Percentiles rank a stretch among this genome's conserved stretches.
Evolutionary conservation across 148 eudicot genomes (phyloP).

Genomic region (Vaccinium macrocarpon): DNA sequence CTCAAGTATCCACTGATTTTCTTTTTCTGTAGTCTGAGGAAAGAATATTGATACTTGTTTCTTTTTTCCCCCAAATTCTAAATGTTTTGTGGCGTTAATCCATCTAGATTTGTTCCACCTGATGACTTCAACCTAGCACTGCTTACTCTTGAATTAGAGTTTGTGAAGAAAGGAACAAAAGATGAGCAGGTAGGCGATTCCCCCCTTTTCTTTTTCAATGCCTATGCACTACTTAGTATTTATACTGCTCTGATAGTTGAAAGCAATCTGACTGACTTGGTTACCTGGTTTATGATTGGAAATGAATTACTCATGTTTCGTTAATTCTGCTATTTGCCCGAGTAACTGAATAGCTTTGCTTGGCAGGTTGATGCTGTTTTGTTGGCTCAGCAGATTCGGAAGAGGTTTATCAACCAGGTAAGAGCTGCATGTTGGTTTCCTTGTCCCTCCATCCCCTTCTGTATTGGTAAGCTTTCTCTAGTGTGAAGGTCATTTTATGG

Average conservation of each 20-base stretch:
- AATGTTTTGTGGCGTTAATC: background rate
- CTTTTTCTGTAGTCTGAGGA: background rate
- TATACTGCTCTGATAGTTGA: background rate
- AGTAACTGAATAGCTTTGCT: conserved; percentile 21
- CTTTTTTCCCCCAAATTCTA: conserved; percentile 9
- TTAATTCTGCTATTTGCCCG: background rate
- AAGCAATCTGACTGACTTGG: background rate
- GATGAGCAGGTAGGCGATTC: conserved; percentile 62
- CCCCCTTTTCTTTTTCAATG: background rate
- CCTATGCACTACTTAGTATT: background rate
- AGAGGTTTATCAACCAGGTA: conserved; percentile 74
- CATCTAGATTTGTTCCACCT: conserved; percentile 63
- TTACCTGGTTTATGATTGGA: conserved; percentile 5
- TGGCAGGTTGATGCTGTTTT: conserved; percentile 79
- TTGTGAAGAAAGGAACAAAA: conserved; percentile 62
- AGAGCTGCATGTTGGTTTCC: conserved; percentile 24
- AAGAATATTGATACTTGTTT: background rate
- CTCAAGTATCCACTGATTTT: background rate
- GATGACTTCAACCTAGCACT: conserved; percentile 72
- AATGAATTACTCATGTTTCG: background rate
- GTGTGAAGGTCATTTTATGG: background rate
- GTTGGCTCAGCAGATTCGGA: conserved; percentile 61
- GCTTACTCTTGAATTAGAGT: conserved; percentile 86
- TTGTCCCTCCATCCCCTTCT: background rate
- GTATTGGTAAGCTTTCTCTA: background rate